Evolutionary conservation across 129 eudicot species (phyloP).

Genomic region (Chrysanthemum lavandulifolium): DNA sequence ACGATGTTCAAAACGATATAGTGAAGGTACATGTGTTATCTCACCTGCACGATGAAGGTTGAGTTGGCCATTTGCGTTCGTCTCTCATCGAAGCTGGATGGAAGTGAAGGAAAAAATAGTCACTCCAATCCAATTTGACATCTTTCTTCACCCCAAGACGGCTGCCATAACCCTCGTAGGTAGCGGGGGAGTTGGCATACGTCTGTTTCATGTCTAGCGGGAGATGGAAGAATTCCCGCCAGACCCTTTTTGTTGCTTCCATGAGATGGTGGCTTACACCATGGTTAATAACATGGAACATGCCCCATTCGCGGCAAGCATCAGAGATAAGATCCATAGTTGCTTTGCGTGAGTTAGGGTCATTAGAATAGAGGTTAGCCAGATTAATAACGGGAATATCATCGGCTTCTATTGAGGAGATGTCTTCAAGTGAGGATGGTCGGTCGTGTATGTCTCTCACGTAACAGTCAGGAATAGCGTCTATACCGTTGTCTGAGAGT

Average conservation of each 20-base stretch:
- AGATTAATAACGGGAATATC: slow-evolving; percentile 41
- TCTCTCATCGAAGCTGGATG: slow-evolving; percentile 45
- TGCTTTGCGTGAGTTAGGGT: slow-evolving; percentile 16
- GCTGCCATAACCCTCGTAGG: slow-evolving; percentile 80
- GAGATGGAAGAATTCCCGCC: slow-evolving; percentile 63
- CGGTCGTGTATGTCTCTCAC: slow-evolving; percentile 49
- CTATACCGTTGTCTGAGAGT: slow-evolving; percentile 59
- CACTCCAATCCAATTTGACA: slow-evolving; percentile 69
- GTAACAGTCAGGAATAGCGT: slow-evolving; percentile 52
- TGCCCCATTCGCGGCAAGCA: slow-evolving; percentile 70
- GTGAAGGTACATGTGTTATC: neutral
- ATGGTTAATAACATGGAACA: slow-evolving; percentile 75
- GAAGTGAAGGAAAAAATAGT: slow-evolving; percentile 59
- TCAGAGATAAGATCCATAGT: slow-evolving; percentile 28
- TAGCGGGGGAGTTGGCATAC: slow-evolving; percentile 56
- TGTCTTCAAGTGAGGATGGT: slow-evolving; percentile 11
- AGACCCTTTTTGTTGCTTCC: slow-evolving; percentile 40
- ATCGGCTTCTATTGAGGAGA: neutral
- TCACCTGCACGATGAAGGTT: slow-evolving; percentile 57
- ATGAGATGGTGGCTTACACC: slow-evolving; percentile 56
- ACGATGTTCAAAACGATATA: too few relatives aligned
- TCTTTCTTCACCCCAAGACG: slow-evolving; percentile 66
- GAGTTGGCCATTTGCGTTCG: slow-evolving; percentile 55
- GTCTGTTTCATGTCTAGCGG: slow-evolving; percentile 55
- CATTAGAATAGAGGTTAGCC: slow-evolving; percentile 34